Evolutionary conservation across 352 stramenopile genomes (phyloP).

Genomic region (Peronospora belbahrii): DNA sequence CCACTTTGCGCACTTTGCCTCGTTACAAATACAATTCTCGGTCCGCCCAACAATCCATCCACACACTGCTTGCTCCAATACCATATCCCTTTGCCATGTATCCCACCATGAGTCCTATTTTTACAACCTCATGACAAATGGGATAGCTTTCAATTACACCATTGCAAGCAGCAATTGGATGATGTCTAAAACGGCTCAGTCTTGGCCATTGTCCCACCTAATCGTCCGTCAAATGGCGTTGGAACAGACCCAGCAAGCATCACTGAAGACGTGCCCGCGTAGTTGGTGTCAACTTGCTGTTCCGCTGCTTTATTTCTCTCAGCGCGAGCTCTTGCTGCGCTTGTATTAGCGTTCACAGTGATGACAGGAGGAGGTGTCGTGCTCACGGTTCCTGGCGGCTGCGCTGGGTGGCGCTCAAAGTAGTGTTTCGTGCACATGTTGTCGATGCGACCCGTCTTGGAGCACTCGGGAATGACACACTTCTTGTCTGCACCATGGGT

Average conservation of each 20-base stretch:
- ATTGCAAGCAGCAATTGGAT: slow-evolving; percentile 1
- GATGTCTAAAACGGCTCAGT: slow-evolving; percentile 24
- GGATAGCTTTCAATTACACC: slow-evolving; percentile 1
- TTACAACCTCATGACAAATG: slow-evolving; percentile 14
- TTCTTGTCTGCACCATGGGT: slow-evolving; percentile 81
- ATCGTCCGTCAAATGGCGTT: slow-evolving; percentile 14
- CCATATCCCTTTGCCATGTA: slow-evolving; percentile 2
- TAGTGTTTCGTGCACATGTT: slow-evolving; percentile 82
- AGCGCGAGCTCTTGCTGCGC: slow-evolving; percentile 25
- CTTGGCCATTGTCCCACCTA: slow-evolving; percentile 19
- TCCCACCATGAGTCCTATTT: slow-evolving; percentile 12
- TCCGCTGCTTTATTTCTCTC: slow-evolving; percentile 27
- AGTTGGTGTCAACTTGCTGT: slow-evolving; percentile 16
- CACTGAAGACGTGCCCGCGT: slow-evolving; percentile 17
- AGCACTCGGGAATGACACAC: slow-evolving; percentile 71
- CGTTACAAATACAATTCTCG: slow-evolving; percentile 39
- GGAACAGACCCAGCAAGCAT: slow-evolving; percentile 18
- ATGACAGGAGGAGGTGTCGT: slow-evolving; percentile 31
- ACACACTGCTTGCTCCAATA: slow-evolving; percentile 4
- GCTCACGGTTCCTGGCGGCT: slow-evolving; percentile 28
- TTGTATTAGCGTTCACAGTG: slow-evolving; percentile 31
- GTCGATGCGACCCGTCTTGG: slow-evolving; percentile 76
- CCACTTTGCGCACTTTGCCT: slow-evolving; percentile 26
- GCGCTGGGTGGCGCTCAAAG: slow-evolving; percentile 64
- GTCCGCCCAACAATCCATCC: slow-evolving; percentile 11